Evolutionary conservation across 2,329 filamentous ascomycete genomes (phyloP), one percentile per base, ranked within the genome.

Genomic region (Claviceps sp.): DNA sequence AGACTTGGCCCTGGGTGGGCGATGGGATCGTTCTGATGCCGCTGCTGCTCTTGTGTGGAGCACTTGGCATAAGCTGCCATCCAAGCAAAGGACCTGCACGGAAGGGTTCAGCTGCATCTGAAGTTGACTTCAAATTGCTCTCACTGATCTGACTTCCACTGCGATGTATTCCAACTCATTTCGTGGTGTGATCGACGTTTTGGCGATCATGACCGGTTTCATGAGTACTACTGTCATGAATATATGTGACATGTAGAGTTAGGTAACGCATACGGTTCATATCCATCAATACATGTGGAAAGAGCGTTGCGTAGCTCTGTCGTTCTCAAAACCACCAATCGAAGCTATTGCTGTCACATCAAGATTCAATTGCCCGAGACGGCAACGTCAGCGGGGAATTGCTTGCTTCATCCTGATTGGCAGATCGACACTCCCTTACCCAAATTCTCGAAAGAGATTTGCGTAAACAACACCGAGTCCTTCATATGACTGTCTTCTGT

Each of bases 381-480:
- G 22, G 17, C 42, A 17, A 46, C 41, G 17, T 14, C 13, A 5
- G 10, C 14, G 14, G 19, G n/a, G 46, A 38, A 19, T 16, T 10
- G 43, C 38, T 30, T 43, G 50, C 22, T 17, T 48, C 14, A 11
- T 26, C 8, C 14, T 50, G 10, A 26, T 19, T 38, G 46, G 16
- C 22, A 46, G 8, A 34, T 46, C 40, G 11, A 17, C 11, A 17
- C 22, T 42, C n/a, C 48, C 37, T 13, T 30, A 26, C 22, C 44
- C 17, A 34, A 30, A 40, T 71, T 69, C n/a, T 73, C 73, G 48
- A 72, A 72, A 63, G 39, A 74, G 73, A 13, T 70, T 73, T 5
- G 68, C 65, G 34, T 70, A 30, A 10, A 3, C 26, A 30, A 30
- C 8, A 30, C 26, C 8, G 8, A 30, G 26, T 30, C 8, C 26